Evolutionary conservation across 495 filamentous ascomycete species (phyloP), one percentile per base, ranked within the genome.

Genomic region (Penicillium fimorum): DNA sequence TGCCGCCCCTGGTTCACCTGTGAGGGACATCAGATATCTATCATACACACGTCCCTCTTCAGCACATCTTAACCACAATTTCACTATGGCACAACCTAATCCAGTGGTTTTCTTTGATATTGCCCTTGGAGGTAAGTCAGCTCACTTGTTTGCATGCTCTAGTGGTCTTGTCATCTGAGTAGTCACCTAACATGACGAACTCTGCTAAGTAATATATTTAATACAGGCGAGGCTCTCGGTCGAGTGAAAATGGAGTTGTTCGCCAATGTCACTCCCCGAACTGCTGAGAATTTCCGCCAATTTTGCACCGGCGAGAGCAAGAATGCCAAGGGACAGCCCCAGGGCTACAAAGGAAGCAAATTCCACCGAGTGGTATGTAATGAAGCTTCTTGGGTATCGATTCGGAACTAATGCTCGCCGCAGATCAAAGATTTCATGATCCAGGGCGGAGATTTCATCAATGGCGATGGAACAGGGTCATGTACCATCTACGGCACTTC

Each of bases 391-490:
- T 9, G 3, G 12, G 40, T 33, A 11, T 20, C 25, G 20, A 32
- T 9, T 3, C 38, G 50, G 40, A 51, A 55, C 20, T 35, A 32
- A 55, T 38, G 30, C 29, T 7, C 48, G 0, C n/a, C 29, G 25
- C 47, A 96, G 91, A 96, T 97, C 76, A 91, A 89, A 75, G 88
- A 92, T 61, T 97, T 97, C 72, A 97, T 98, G 92, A 81, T 89
- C 60, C 95, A 97, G 76, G 95, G 95, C 33, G 94, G 95, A 48
- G 95, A 98, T 72, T 97, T 98, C 74, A 70, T 97, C 54, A 89
- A 96, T 67, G 92, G 93, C 40, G 88, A 97, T 69, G 95, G 95
- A 12, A 96, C 88, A 2, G 94, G 94, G 4, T 89, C 84, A 37
- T 84, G 85, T n/a, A 87, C 82, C 50, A 96, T 96, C 67, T 96